Evolutionary conservation across 83 land plant genomes (phyloP).

Genomic region (Diphasiastrum complanatum): DNA sequence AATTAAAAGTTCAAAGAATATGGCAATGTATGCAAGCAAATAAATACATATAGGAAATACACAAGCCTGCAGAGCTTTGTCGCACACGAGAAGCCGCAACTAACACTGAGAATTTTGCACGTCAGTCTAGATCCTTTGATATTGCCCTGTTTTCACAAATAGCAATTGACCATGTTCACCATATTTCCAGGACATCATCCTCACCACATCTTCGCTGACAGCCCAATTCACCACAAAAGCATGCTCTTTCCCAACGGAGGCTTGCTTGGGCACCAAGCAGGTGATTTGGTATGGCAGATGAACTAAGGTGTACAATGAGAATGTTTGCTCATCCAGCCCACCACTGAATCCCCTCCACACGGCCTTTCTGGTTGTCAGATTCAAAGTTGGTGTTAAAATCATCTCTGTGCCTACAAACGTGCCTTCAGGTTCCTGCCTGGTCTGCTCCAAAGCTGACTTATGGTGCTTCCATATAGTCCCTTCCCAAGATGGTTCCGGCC

Average conservation of each 20-base stretch:
- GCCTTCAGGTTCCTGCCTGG: constrained; percentile 39
- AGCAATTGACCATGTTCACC: constrained; percentile 7
- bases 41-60: too few species aligned
- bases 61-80: too few species aligned
- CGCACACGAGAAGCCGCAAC: too few species aligned
- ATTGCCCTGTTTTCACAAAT: constrained; percentile 1
- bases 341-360: constrained; percentile 42
- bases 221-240: constrained; percentile 9
- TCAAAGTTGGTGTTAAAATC: constrained; percentile 25
- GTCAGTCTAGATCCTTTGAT: background rate
- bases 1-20: too few species aligned
- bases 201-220: background rate
- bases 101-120: too few species aligned
- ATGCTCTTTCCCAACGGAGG: constrained; percentile 10
- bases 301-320: too few species aligned
- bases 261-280: background rate
- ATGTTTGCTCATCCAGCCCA: too few species aligned
- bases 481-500: constrained; percentile 38
- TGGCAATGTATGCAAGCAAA: too few species aligned
- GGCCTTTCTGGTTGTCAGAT: constrained; percentile 20
- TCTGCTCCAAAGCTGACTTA: constrained; percentile 13
- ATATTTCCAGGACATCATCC: constrained; percentile 17
- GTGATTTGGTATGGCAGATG: constrained; percentile 10
- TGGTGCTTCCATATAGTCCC: constrained; percentile 42
- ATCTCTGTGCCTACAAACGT: constrained; percentile 31